phyloP scores from a whole-genome alignment of 1,139 yeast genomes.

The Debaryomyces psychrophilus region DNA sequence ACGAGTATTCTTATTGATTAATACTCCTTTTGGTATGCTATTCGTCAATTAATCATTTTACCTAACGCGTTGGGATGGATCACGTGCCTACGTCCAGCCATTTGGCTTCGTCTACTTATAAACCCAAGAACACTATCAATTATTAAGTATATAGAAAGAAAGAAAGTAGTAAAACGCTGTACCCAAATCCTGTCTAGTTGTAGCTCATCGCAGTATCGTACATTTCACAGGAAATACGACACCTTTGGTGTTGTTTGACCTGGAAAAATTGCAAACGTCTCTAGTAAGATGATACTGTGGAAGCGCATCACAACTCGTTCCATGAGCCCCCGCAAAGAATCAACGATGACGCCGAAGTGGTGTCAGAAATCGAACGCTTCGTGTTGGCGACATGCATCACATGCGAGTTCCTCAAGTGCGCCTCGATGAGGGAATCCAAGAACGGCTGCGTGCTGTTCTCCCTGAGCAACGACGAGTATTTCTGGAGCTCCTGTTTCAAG shows the following conservation, averaged over 20 bases:
- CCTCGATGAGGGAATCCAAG: constrained; percentile 9
- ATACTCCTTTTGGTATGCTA: neutral
- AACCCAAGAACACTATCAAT: neutral
- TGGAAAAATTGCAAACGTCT: neutral
- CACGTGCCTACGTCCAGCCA: neutral
- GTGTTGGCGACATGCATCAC: constrained; percentile 4
- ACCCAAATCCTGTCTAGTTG: constrained; percentile 8
- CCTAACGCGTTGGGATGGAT: constrained; percentile 1
- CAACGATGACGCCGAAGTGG: constrained; percentile 23
- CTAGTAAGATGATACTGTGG: neutral
- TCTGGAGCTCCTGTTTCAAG: constrained; percentile 12
- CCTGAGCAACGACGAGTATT: constrained; percentile 14
- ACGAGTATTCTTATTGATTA: neutral
- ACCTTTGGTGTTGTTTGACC: too few species aligned
- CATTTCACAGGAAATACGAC: neutral
- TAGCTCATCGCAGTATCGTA: neutral
- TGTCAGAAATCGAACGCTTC: constrained; percentile 18
- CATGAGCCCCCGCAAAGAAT: constrained; percentile 20
- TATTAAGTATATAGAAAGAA: constrained; percentile 1
- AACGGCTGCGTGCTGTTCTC: constrained; percentile 5
- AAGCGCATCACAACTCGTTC: constrained; percentile 7
- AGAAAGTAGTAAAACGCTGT: constrained; percentile 17
- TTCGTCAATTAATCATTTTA: neutral
- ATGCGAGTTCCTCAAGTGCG: constrained; percentile 4
- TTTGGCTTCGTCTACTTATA: neutral